phyloP scores from a whole-genome alignment of 2,329 filamentous ascomycete genomes.

The Arthrinium phaeospermum region DNA sequence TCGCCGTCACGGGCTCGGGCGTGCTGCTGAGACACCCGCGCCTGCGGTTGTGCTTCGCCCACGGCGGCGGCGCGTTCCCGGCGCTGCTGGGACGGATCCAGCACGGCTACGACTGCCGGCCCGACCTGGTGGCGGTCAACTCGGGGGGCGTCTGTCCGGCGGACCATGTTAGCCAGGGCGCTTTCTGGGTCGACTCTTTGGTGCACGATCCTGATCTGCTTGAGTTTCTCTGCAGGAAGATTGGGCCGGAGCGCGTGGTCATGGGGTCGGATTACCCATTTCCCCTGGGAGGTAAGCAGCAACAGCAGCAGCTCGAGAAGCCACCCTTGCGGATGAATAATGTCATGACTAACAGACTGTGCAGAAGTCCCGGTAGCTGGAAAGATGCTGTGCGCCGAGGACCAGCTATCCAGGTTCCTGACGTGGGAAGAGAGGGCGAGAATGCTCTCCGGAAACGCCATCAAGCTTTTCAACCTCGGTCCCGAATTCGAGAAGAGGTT shows the following conservation, averaged over 20 bases:
- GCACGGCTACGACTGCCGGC: conserved; percentile 42
- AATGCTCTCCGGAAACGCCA: conserved; percentile 41
- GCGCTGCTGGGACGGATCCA: conserved; percentile 42
- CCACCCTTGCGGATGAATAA: not conserved
- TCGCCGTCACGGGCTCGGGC: conserved; percentile 39
- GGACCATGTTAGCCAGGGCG: conserved; percentile 34
- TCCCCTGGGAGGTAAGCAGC: conserved; percentile 36
- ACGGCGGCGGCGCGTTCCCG: conserved; percentile 43
- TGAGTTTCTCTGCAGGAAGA: conserved; percentile 41
- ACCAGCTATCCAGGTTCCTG: conserved; percentile 35
- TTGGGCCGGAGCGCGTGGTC: conserved; percentile 38
- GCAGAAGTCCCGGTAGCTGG: conserved; percentile 41
- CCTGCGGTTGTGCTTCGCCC: conserved; percentile 41
- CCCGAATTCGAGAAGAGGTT: conserved; percentile 33
- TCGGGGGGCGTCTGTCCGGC: conserved; percentile 38
- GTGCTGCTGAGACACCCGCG: conserved; percentile 37
- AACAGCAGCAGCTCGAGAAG: no score
- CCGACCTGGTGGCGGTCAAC: conserved; percentile 40
- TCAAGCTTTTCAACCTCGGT: conserved; percentile 38
- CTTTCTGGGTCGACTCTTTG: conserved; percentile 42
- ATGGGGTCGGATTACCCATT: conserved; percentile 45
- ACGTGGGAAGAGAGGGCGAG: conserved; percentile 39
- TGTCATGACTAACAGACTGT: not conserved
- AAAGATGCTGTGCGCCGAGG: conserved; percentile 38
- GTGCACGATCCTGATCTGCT: conserved; percentile 43